These are phyloP conservation scores for Dillenia turbinata DNA, from an alignment of 164 flowering plant genomes.

Conservation along the genomic window DNA sequence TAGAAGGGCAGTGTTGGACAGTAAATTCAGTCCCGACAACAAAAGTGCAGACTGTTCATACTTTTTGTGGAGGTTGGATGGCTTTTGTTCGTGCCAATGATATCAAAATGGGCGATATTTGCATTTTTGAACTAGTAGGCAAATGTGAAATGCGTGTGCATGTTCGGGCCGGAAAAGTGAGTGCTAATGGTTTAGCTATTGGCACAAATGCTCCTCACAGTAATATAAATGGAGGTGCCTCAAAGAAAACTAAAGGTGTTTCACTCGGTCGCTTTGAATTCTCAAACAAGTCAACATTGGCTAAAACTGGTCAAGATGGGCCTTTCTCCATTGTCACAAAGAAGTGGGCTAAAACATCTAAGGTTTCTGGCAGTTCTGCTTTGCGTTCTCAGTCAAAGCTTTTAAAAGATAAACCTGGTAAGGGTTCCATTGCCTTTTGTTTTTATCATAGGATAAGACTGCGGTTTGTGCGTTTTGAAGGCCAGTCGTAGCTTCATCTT, in stretches of 20 bases:
- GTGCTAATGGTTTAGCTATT: neutral
- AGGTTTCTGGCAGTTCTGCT: too few relatives aligned
- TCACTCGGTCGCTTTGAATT: neutral
- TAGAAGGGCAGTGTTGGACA: neutral
- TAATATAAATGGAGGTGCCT: neutral
- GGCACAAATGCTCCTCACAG: too few relatives aligned
- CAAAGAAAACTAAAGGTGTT: neutral
- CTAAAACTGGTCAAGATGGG: conserved; percentile 10
- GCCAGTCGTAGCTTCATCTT: too few relatives aligned
- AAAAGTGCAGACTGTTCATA: too few relatives aligned
- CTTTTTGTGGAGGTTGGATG: conserved; percentile 4
- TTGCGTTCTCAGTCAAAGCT: too few relatives aligned
- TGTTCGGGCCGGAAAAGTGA: neutral
- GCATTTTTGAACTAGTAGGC: conserved; percentile 6
- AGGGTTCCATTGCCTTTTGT: too few relatives aligned
- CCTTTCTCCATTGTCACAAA: neutral
- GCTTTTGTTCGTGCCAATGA: conserved; percentile 11
- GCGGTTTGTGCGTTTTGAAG: too few relatives aligned
- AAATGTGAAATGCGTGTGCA: conserved; percentile 5
- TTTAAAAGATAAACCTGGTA: too few relatives aligned
- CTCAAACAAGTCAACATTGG: neutral
- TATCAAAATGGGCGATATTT: conserved; percentile 1
- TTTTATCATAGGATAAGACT: too few relatives aligned
- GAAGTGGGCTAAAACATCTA: too few relatives aligned
- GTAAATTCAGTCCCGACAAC: too few relatives aligned